Base-by-base conservation (phyloP, 805 yeast genomes). In the Kodamaea nitidulidarum region DNA sequence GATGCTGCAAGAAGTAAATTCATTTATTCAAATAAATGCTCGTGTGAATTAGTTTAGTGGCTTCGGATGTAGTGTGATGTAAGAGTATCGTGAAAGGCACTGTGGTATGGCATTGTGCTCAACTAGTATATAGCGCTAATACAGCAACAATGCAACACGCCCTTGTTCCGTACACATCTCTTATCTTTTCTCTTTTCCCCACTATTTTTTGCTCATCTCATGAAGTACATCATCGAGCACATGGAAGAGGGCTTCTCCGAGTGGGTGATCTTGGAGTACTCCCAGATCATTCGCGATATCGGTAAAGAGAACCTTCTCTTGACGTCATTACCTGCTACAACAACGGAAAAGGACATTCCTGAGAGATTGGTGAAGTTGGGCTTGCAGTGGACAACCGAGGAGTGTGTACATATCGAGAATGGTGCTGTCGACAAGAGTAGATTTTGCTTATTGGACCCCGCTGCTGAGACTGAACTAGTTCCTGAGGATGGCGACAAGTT, bases 201-300 rank as follows among this genome's bases (percentile, higher is more conserved):
- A 28, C 15, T 15, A n/a, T n/a, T 30, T 30, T 30, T 30, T 30
- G 11, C 32, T 30, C 27, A 27, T 27, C 31, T 14, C 32, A 86
- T 86, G 95, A 88, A 87, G 63, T 91, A 88, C 71, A 78, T 93
- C 38, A 88, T 91, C 38, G 98, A 91, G 62, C 98, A 91, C 58
- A 91, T 91, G 97, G 98, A 91, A 62, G 84, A 80, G 44, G 98
- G 96, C 1, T 88, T 91, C 73, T 87, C 96, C 47, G 93, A 85
- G 48, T 91, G 98, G 98, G 98, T 91, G 31, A 74, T 77, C 20
- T 70, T 93, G 4, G 98, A 91, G 54, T 91, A 91, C 61, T 63
- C 78, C 18, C 87, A 84, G 52, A 90, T 91, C 43, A 77, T 88
- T 35, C 70, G 76, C 39, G 97, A 91, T 44, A 81, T 91, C 5